Base-by-base conservation (phyloP, 495 filamentous ascomycete species). In the Tuber magnatum region DNA sequence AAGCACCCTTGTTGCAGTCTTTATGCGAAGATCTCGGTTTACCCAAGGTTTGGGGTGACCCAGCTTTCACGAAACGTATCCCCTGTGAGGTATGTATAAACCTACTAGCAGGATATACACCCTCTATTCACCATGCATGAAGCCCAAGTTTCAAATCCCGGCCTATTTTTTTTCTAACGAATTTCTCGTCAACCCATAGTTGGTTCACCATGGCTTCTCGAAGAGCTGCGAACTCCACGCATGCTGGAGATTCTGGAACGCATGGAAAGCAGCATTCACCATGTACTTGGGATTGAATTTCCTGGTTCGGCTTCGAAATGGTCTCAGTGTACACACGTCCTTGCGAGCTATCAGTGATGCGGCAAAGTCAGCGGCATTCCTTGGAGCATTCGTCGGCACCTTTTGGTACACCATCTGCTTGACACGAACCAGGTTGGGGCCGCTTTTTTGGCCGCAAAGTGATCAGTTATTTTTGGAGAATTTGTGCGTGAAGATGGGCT, bases 321-420 rank as follows among this genome's bases (percentile, higher is more conserved):
- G 88, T 69, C 87, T 87, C 22, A 78, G 70, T 40, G 61, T 78
- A 0, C 75, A 79, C 4, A 85, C 82, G 2, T 71, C 87, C 2
- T 78, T 76, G 35, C 84, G 84, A 28, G 91, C 91, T 3, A 42
- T 91, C 70, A 75, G 85, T 28, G 91, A 90, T 41, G 89, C 92
- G 1, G 82, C 87, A 18, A 89, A 91, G 68, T 95, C 92, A 24
- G 94, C 93, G 12, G 87, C 91, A 4, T 97, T 97, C 83, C 87
- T 97, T 3, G 93, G 90, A 1, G 86, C 91, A 0, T 97, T 96
- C 83, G 91, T 97, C 75, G 85, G 88, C 16, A 85, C 94, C 3
- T 96, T 95, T 78, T 97, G 94, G 84, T 97, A 97, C 83, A 89
- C 90, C 41, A 91, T 97, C 10, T 97, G 94, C 81, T 88, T 97